Evolutionary conservation across 2,329 filamentous ascomycete species (phyloP), one percentile per base, ranked within the genome.

Genomic region (Penicillium sp.): DNA sequence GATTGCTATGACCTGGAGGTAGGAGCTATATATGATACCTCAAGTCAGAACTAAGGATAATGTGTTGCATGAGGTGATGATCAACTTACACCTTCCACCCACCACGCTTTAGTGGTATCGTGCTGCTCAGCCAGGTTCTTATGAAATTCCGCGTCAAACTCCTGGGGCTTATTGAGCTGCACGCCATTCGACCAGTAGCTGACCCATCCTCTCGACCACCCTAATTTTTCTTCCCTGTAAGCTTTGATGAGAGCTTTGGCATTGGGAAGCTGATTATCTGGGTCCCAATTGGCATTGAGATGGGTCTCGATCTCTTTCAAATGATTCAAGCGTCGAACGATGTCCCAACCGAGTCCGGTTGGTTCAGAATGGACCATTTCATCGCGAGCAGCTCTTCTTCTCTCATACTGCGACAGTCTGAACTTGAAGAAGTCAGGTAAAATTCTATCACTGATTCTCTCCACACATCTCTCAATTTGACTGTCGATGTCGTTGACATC

Each of bases 141-240:
- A 18, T 56, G 40, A 13, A 50, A 10, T 7, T 55, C 29, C 18
- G 20, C 37, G 22, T 45, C 38, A 20, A 55, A 55, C 7, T 48
- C 34, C n/a, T 29, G 31, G n/a, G 57, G 55, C 14, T 37, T 5
- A 35, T 56, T 57, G 31, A 59, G 22, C 32, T 51, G 50, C 22
- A 22, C 9, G 20, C 57, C 50, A 6, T 55, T n/a, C 4, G 46
- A 50, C 57, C 57, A 59, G 29, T 59, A 59, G 20, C 50, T 57
- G 7, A 59, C 50, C 57, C 46, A 37, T 32, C 43, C 20, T 18
- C 22, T 42, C 31, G 39, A 47, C 43, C 43, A 51, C 5, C 44
- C 31, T 31, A 59, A 31, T 5, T 9, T 37, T 5, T 31, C 31
- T 13, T 22, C 13, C 10, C 47, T 57, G 37, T 57, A 57, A 22